phyloP scores from a whole-genome alignment of 768 basidiomycete genomes.

The Suillus clintonianus region DNA sequence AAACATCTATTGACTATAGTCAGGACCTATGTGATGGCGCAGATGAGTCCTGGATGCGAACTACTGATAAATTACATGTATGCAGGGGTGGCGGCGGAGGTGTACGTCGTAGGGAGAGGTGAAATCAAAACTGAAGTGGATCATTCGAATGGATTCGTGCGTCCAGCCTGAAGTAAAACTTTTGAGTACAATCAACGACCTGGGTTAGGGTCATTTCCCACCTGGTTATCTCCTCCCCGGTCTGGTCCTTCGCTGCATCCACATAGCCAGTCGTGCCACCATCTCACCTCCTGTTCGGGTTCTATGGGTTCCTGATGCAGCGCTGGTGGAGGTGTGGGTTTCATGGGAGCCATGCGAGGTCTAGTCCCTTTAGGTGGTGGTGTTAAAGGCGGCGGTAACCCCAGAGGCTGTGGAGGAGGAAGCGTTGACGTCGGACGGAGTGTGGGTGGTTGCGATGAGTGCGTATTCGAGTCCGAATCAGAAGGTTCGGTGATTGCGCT shows the following conservation, averaged over 20 bases:
- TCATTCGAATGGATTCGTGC: constrained; percentile 65
- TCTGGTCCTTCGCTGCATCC: constrained; percentile 77
- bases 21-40: constrained; percentile 7
- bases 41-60: neutral
- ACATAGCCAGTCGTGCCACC: constrained; percentile 90
- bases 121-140: neutral
- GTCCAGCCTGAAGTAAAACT: constrained; percentile 55
- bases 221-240: constrained; percentile 73
- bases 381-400: constrained; percentile 59
- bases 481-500: constrained; percentile 19
- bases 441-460: constrained; percentile 17
- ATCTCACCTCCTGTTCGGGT: constrained; percentile 45
- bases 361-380: constrained; percentile 49
- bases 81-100: neutral
- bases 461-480: neutral
- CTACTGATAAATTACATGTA: neutral
- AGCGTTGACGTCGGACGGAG: constrained; percentile 22
- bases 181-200: constrained; percentile 4
- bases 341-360: constrained; percentile 36
- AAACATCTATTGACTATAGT: constrained; percentile 4
- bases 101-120: constrained; percentile 5
- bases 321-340: constrained; percentile 34
- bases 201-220: constrained; percentile 27
- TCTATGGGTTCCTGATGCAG: constrained; percentile 28
- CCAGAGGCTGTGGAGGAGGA: constrained; percentile 59